Base-by-base conservation (phyloP, 2,329 filamentous ascomycete genomes). In the Fusarium sp. region DNA sequence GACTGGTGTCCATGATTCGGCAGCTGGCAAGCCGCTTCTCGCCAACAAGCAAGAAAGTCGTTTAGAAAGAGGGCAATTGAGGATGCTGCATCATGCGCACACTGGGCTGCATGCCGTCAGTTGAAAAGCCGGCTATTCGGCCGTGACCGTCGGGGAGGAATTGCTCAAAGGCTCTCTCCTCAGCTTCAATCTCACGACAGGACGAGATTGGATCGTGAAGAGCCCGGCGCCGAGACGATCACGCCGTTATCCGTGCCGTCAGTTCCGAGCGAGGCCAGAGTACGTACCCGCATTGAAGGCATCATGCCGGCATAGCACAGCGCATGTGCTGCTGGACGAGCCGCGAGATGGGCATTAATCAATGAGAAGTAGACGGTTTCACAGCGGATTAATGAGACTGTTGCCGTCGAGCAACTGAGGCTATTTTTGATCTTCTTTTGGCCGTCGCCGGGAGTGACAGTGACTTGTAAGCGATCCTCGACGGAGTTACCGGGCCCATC, bases 181-280 rank as follows among this genome's bases (percentile, higher is more conserved):
- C 13, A 28, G 16, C 34, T 39, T 18, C 30, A 48, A 36, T 16
- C 41, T 57, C 34, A 39, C 18, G 52, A 40, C 55, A 56, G 50
- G 65, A 61, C 53, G 48, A 62, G 54, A 60, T 62, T 64, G 62
- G 47, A 69, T 63, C 58, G 56, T 46, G 62, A 55, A 46, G 48
- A 70, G 54, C 56, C 62, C 63, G 70, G 37, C 67, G 72, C 72
- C 70, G 60, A 74, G 72, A 70, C 72, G 62, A 70, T 63, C 61
- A 66, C 51, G 72, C 65, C 70, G 70, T 70, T 73, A 63, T 39
- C 68, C 69, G 69, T 75, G 73, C 73, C 73, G 73, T 75, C 52
- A 71, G 58, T 72, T 75, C 73, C 73, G 73, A 70, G 47, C 30
- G 31, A 31, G 51, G 34, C n/a, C n/a, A 60, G 48, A 46, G 67